A percentile compares a stretch with the other conserved stretches of the same genome.
These are phyloP conservation scores for Monilinia polystroma DNA, from an alignment of 2,329 filamentous ascomycete genomes.

Conservation along the genomic window DNA sequence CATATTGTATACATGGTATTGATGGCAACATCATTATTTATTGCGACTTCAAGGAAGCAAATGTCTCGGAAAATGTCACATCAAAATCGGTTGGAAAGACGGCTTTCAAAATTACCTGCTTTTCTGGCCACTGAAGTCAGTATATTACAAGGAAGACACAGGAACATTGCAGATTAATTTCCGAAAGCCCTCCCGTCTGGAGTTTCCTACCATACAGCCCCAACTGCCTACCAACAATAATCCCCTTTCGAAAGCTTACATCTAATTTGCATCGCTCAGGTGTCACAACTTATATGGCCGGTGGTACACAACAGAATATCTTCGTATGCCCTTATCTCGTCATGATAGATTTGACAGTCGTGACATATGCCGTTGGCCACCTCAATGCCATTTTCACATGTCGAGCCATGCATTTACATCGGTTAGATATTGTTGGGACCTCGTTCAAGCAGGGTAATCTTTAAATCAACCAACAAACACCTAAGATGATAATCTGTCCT, in stretches of 20 bases:
- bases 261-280: conserved; percentile 1
- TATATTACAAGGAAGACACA: background rate
- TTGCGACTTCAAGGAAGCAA: background rate
- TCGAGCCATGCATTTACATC: background rate
- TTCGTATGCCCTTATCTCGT: conserved; percentile 13
- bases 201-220: background rate
- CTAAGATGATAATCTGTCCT: background rate
- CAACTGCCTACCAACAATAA: background rate
- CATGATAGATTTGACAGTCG: background rate
- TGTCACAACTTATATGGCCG: conserved; percentile 2
- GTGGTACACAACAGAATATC: background rate
- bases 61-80: background rate
- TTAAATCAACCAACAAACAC: background rate
- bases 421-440: conserved; percentile 18
- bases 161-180: conserved; percentile 4
- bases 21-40: conserved; percentile 4
- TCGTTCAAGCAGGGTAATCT: conserved; percentile 8
- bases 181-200: conserved; percentile 2
- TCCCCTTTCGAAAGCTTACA: conserved; percentile 19
- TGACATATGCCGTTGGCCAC: too few species aligned
- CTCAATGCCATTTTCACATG: background rate
- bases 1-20: conserved; percentile 2
- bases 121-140: background rate
- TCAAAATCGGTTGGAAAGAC: conserved; percentile 6
- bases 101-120: background rate